Percentiles rank a stretch among this genome's conserved stretches.
Conservation (phyloP, 1,284 basidiomycete species). For the Abortiporus biennis region DNA sequence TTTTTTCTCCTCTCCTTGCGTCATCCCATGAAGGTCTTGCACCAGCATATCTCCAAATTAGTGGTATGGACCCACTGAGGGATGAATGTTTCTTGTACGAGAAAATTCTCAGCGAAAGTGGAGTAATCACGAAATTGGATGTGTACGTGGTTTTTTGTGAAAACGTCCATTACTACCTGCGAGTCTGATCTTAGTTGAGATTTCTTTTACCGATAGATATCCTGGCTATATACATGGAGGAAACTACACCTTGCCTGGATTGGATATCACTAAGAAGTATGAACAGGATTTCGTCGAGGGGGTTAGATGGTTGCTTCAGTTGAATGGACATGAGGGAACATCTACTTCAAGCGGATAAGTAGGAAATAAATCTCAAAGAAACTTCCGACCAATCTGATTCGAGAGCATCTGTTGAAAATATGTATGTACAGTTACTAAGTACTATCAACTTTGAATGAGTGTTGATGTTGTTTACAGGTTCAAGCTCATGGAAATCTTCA, state of each 20-base stretch:
- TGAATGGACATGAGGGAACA: no score
- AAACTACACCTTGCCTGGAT: not conserved
- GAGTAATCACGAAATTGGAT: slow-evolving; percentile 11
- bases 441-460: no score
- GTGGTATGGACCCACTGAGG: slow-evolving; percentile 14
- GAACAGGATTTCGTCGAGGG: slow-evolving; percentile 7
- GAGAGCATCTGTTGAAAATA: no score
- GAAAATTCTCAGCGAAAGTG: slow-evolving; percentile 9
- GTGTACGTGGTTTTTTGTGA: slow-evolving; percentile 8
- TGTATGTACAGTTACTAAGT: no score
- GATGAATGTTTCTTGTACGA: slow-evolving; percentile 12
- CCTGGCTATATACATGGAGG: slow-evolving; percentile 10
- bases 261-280: slow-evolving; percentile 3
- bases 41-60: slow-evolving; percentile 12
- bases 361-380: no score
- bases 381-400: no score
- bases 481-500: no score
- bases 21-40: slow-evolving; percentile 9
- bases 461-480: no score
- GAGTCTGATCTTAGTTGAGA: not conserved
- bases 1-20: slow-evolving; percentile 6
- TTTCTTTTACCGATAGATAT: slow-evolving; percentile 7
- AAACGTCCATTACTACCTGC: not conserved
- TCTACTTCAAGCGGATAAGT: no score
- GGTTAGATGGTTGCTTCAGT: slow-evolving; percentile 11